phyloP scores from a whole-genome alignment of 1,139 yeast genomes.

The Hyphopichia pseudoburtonii region DNA sequence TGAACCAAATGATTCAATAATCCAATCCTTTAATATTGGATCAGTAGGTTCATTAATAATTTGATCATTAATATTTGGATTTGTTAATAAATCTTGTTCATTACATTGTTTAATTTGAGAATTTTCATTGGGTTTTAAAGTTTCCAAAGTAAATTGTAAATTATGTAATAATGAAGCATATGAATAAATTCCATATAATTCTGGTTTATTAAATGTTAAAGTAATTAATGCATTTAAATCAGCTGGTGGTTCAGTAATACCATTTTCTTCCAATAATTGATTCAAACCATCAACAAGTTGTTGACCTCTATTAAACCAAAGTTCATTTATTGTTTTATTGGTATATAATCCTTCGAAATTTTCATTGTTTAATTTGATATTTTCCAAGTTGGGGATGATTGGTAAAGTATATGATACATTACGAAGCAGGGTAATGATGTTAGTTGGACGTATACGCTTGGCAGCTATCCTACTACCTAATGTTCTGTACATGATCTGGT shows the following conservation, averaged over 20 bases:
- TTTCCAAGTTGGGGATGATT: constrained; percentile 31
- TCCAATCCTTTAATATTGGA: constrained; percentile 40
- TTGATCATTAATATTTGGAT: constrained; percentile 33
- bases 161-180: constrained; percentile 62
- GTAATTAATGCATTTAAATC: constrained; percentile 39
- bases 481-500: background rate
- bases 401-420: constrained; percentile 30
- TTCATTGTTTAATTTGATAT: constrained; percentile 26
- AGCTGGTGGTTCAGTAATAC: constrained; percentile 19
- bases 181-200: constrained; percentile 48
- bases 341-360: constrained; percentile 59
- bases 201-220: constrained; percentile 48
- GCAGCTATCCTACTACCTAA: background rate
- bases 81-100: constrained; percentile 37
- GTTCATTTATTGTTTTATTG: constrained; percentile 48
- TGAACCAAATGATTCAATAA: constrained; percentile 64
- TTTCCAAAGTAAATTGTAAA: constrained; percentile 57
- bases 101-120: constrained; percentile 19
- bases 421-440: background rate
- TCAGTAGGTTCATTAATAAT: constrained; percentile 40
- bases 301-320: constrained; percentile 61
- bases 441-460: background rate
- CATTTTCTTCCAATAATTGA: constrained; percentile 30
- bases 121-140: constrained; percentile 37
- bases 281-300: constrained; percentile 49